phyloP scores from a whole-genome alignment of 148 eudicot species.

The Oxyria digyna region DNA sequence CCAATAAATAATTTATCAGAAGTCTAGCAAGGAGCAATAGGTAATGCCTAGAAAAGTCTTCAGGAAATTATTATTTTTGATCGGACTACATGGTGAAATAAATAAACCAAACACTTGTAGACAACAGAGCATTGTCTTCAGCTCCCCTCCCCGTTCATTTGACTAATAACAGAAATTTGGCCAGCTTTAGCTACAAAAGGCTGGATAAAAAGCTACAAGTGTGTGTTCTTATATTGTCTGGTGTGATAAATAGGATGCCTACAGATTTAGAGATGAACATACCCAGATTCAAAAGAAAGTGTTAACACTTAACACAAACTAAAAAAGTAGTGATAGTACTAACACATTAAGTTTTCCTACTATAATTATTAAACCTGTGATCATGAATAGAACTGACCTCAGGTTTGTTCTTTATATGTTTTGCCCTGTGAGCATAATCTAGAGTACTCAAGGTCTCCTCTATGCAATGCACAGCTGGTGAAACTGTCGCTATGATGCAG shows the following conservation, averaged over 20 bases:
- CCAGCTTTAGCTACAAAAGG: neutral
- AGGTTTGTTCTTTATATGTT: slow-evolving; percentile 77
- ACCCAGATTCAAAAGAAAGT: neutral
- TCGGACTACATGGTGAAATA: neutral
- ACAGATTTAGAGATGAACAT: neutral
- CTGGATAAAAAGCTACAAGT: no score
- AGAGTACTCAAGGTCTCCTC: slow-evolving; percentile 89
- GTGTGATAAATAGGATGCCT: no score
- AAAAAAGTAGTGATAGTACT: neutral
- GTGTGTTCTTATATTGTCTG: no score
- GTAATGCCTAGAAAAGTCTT: neutral
- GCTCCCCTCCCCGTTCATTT: neutral
- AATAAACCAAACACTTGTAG: neutral
- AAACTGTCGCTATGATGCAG: slow-evolving; percentile 89
- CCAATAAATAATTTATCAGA: neutral
- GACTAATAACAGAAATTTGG: neutral
- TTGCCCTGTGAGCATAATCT: slow-evolving; percentile 93
- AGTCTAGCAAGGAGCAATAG: neutral
- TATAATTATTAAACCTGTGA: neutral
- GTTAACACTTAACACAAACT: neutral
- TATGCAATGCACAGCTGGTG: slow-evolving; percentile 92
- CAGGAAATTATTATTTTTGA: neutral
- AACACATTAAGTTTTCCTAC: no score
- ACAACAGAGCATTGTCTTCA: neutral
- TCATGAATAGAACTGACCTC: slow-evolving; percentile 36